These are phyloP conservation scores for Solanum sejunctum DNA, from an alignment of 257 asterid species.

Conservation along the genomic window DNA sequence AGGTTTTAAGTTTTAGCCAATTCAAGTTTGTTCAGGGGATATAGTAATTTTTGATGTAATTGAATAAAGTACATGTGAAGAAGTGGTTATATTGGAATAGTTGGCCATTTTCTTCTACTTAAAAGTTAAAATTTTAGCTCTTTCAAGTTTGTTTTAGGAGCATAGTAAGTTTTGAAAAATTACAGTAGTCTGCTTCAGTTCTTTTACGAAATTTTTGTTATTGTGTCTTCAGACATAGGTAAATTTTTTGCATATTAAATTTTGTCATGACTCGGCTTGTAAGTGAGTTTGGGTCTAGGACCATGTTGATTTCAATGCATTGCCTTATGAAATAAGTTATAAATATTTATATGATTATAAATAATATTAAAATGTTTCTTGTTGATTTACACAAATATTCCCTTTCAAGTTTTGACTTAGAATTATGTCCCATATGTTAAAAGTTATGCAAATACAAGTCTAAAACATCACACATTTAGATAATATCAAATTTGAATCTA, in stretches of 20 bases:
- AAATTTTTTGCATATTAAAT: too few relatives aligned
- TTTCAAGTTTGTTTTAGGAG: not conserved
- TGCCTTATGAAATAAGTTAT: too few relatives aligned
- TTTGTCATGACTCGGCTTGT: not conserved
- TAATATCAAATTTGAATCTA: too few relatives aligned
- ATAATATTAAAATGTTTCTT: too few relatives aligned
- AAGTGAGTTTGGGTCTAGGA: not conserved
- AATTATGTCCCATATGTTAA: too few relatives aligned
- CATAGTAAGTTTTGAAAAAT: not conserved
- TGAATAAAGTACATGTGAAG: not conserved
- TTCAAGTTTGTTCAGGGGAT: not conserved
- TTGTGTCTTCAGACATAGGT: not conserved
- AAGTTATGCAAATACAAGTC: too few relatives aligned
- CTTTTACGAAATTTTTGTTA: too few relatives aligned
- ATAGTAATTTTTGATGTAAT: not conserved
- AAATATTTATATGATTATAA: too few relatives aligned
- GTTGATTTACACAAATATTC: too few relatives aligned
- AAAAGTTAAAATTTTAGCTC: not conserved
- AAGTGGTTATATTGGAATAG: constrained; percentile 20
- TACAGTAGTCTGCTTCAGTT: too few relatives aligned
- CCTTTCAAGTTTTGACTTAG: too few relatives aligned
- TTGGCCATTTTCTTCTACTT: constrained; percentile 10
- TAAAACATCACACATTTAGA: too few relatives aligned
- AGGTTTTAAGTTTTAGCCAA: not conserved
- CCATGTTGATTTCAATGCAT: not conserved